These are phyloP conservation scores for Trametes hirsuta DNA, from an alignment of 1,284 basidiomycete species.

Conservation along the genomic window DNA sequence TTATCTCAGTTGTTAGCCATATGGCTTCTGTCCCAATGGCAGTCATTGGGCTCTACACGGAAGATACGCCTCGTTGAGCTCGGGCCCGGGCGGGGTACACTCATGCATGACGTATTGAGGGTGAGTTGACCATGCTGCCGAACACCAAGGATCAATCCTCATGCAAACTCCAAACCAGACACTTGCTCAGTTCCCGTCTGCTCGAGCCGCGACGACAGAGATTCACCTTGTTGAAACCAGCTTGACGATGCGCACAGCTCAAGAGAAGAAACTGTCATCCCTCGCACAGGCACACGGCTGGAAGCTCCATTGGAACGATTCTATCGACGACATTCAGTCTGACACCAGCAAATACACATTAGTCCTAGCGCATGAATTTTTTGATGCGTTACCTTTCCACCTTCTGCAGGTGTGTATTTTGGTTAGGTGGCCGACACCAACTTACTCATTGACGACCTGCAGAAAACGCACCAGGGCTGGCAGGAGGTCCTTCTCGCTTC, in stretches of 20 bases:
- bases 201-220: conserved; percentile 46
- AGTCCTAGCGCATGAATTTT: conserved; percentile 95
- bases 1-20: conserved; percentile 74
- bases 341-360: conserved; percentile 75
- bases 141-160: conserved; percentile 24
- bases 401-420: conserved; percentile 70
- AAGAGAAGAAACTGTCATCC: conserved; percentile 56
- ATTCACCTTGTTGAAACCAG: conserved; percentile 88
- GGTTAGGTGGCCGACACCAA: conserved; percentile 17
- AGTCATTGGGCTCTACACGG: conserved; percentile 53
- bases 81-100: conserved; percentile 92
- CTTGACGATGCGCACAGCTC: conserved; percentile 63
- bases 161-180: conserved; percentile 41
- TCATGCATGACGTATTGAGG: conserved; percentile 90
- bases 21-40: conserved; percentile 87
- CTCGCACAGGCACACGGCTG: conserved; percentile 35
- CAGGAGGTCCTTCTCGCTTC: conserved; percentile 83
- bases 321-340: conserved; percentile 66
- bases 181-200: conserved; percentile 52
- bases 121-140: conserved; percentile 45
- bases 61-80: conserved; percentile 85
- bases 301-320: conserved; percentile 74
- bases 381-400: conserved; percentile 95
- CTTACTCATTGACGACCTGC: background rate
- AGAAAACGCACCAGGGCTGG: conserved; percentile 85